phyloP scores from a whole-genome alignment of 148 eudicot genomes.

The Rhododendron mucronatum region DNA sequence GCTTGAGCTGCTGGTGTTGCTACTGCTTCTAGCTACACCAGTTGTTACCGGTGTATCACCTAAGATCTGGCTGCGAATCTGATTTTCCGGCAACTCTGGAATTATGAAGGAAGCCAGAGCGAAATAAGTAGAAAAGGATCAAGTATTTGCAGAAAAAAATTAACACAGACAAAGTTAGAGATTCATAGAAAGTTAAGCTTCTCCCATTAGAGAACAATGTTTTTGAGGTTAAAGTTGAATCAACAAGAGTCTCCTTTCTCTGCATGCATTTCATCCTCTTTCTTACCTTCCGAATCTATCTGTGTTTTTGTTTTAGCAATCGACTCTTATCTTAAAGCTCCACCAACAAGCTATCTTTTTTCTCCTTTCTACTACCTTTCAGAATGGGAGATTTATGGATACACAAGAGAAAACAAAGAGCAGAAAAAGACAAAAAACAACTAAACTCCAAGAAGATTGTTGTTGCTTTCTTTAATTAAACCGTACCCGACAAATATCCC shows the following conservation, averaged over 20 bases:
- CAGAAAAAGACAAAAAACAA: constrained; percentile 52
- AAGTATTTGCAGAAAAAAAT: neutral
- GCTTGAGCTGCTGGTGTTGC: constrained; percentile 46
- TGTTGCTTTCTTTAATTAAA: constrained; percentile 9
- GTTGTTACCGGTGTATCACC: constrained; percentile 29
- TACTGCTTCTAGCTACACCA: constrained; percentile 33
- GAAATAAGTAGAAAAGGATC: constrained; percentile 8
- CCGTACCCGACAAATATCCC: constrained; percentile 13
- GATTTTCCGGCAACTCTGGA: constrained; percentile 44
- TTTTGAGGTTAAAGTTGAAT: constrained; percentile 21
- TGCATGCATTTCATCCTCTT: constrained; percentile 15
- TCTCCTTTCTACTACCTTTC: neutral
- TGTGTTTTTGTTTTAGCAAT: constrained; percentile 12
- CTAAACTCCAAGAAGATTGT: constrained; percentile 36
- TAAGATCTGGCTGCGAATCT: constrained; percentile 20
- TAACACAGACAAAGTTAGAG: neutral
- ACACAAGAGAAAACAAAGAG: constrained; percentile 36
- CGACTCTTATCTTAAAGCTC: neutral
- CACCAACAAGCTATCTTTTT: neutral
- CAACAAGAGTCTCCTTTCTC: constrained; percentile 42
- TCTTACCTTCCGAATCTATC: constrained; percentile 34
- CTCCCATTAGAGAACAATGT: constrained; percentile 17
- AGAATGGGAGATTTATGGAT: constrained; percentile 5
- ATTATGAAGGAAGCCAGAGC: constrained; percentile 12
- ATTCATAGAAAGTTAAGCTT: constrained; percentile 11